phyloP scores from a whole-genome alignment of 345 rosid species.

The Excoecaria cochinchinensis region DNA sequence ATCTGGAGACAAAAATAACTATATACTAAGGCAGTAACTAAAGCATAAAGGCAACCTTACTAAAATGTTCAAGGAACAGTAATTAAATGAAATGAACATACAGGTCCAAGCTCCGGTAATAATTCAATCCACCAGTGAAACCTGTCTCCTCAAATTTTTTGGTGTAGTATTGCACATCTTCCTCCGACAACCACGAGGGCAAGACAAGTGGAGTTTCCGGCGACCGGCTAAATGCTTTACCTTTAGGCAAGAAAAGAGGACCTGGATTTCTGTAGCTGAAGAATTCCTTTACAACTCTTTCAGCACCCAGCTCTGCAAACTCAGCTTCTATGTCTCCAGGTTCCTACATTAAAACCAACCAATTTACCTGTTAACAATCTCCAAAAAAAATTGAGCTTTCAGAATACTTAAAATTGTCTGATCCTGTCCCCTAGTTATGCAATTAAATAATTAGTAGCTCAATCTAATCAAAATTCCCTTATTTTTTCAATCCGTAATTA shows the following conservation, averaged over 20 bases:
- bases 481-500: too few relatives aligned
- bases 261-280: slow-evolving; percentile 14
- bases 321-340: slow-evolving; percentile 23
- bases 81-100: not conserved
- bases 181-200: slow-evolving; percentile 34
- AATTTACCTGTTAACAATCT: too few relatives aligned
- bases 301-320: slow-evolving; percentile 22
- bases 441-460: too few relatives aligned
- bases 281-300: slow-evolving; percentile 16
- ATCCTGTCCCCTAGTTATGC: too few relatives aligned
- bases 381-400: too few relatives aligned
- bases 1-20: too few relatives aligned
- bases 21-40: not conserved
- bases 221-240: slow-evolving; percentile 22
- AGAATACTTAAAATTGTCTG: too few relatives aligned
- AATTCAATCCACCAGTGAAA: slow-evolving; percentile 31
- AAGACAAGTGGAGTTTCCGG: slow-evolving; percentile 17
- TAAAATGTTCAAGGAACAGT: too few relatives aligned
- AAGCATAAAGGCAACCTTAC: not conserved
- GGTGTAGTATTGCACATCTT: slow-evolving; percentile 27
- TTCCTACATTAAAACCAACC: not conserved
- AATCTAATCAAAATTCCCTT: too few relatives aligned
- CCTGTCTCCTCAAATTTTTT: slow-evolving; percentile 27
- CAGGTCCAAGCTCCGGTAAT: slow-evolving; percentile 24
- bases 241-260: slow-evolving; percentile 18